Percentiles rank a stretch among this genome's conserved stretches.
phyloP scores from a whole-genome alignment of 306 rosid species.

The Castanea mollissima region DNA sequence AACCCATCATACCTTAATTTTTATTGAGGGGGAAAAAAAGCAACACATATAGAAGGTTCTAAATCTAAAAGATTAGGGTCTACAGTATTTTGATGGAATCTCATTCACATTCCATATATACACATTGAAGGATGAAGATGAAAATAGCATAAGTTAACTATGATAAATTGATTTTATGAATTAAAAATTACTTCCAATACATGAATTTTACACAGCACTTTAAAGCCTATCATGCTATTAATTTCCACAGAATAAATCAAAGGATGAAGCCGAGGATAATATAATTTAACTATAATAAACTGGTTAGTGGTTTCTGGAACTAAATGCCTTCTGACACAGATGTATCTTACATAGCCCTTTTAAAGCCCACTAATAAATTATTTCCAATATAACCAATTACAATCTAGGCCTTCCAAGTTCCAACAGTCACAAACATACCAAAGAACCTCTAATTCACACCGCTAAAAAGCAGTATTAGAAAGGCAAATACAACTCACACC shows the following conservation, averaged over 20 bases:
- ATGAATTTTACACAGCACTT: background rate
- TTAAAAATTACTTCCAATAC: background rate
- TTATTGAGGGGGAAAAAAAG: background rate
- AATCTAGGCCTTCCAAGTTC: background rate
- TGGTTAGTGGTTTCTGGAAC: background rate
- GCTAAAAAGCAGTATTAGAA: background rate
- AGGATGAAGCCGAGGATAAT: background rate
- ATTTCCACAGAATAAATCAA: background rate
- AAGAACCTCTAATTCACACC: background rate
- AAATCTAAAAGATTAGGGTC: conserved; percentile 1
- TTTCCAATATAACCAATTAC: background rate
- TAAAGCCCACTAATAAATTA: background rate
- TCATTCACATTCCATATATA: background rate
- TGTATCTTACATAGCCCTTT: background rate
- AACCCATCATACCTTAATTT: conserved; percentile 19
- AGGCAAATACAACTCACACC: background rate
- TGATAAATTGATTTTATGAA: background rate
- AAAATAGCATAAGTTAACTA: background rate
- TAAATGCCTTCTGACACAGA: background rate
- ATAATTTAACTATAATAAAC: background rate
- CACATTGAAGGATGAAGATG: background rate
- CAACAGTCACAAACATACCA: background rate
- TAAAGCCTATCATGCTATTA: background rate
- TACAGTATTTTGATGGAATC: background rate
- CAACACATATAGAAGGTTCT: background rate